Conservation (phyloP, 2,329 filamentous ascomycete species). For the Cadophora sp. region DNA sequence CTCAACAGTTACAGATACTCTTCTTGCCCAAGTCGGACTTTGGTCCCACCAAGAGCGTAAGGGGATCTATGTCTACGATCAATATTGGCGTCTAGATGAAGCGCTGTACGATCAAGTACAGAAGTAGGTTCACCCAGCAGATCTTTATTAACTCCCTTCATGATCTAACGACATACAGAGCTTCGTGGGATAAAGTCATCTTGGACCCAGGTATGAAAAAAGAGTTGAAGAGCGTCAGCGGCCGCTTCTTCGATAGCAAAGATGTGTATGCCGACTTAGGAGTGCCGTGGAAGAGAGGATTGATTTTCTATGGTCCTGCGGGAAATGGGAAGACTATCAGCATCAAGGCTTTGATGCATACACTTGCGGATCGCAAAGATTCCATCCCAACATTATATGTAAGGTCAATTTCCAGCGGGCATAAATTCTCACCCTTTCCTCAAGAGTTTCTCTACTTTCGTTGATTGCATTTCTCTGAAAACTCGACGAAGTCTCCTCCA, state of each 20-base stretch:
- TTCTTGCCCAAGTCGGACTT: slow-evolving; percentile 19
- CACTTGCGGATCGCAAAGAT: slow-evolving; percentile 22
- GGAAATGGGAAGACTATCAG: slow-evolving; percentile 32
- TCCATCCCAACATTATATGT: slow-evolving; percentile 31
- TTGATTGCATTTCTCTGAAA: too few relatives aligned
- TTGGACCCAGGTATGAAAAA: slow-evolving; percentile 26
- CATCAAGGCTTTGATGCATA: slow-evolving; percentile 29
- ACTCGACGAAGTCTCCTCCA: too few relatives aligned
- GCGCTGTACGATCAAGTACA: slow-evolving; percentile 24
- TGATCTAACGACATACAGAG: slow-evolving; percentile 16
- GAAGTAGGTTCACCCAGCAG: slow-evolving; percentile 7
- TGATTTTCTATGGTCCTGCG: slow-evolving; percentile 28
- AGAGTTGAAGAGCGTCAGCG: slow-evolving; percentile 23
- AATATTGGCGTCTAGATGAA: slow-evolving; percentile 14
- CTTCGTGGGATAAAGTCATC: slow-evolving; percentile 29
- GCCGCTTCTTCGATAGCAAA: slow-evolving; percentile 27
- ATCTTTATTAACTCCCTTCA: not conserved
- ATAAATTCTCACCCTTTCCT: too few relatives aligned
- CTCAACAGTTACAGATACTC: slow-evolving; percentile 13
- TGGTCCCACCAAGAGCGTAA: slow-evolving; percentile 17
- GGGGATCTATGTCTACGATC: slow-evolving; percentile 22
- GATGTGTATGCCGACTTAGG: slow-evolving; percentile 24
- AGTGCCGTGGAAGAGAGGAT: slow-evolving; percentile 30
- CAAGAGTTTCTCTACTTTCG: too few relatives aligned
- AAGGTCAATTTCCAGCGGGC: not conserved